Base-by-base conservation (phyloP, 768 basidiomycete genomes). In the Lactifluus hygrophoroides region DNA sequence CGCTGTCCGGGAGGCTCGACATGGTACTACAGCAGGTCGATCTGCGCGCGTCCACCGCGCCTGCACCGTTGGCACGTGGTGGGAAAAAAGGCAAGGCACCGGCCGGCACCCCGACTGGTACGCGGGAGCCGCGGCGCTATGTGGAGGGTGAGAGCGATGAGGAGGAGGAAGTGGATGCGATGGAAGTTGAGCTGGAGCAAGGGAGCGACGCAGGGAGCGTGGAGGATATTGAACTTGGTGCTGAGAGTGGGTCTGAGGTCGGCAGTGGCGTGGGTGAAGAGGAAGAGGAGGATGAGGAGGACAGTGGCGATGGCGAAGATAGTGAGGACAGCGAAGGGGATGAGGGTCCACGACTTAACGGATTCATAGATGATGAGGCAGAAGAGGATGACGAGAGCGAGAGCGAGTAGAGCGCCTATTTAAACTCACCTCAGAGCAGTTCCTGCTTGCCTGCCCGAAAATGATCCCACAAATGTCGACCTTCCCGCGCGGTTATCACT, bases 11-110 rank as follows among this genome's bases (percentile, higher is more conserved):
- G 27, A 83, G 92, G 56, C 77, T 98, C 28, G 95, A 97, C 68
- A 89, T 94, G 76, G 90, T 96, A 23, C 78, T 97, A 49, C 88
- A 92, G 0, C 96, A 98, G 69, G 88, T 97, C 55, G 90, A 94
- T 69, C 80, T 94, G 74, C 83, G 94, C 21, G 82, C 88, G 28
- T 83, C 88, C n/a, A 74, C 77, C 14, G 81, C 81, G 11, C 87
- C 85, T 21, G 77, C 82, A 3, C 76, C 80, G 5, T 68, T 84
- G 46, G 70, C 75, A 16, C 72, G 76, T 76, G 62, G 60, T 21
- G 53, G 45, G 56, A 68, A 19, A 71, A 70, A 56, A 60, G 69
- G 60, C 69, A 73, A 66, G 68, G 71, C 43, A 70, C 67, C 69
- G 51, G 76, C 76, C 64, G 69, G 55, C 48, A 64, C 55, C 10